Evolutionary conservation across 148 eudicot genomes (phyloP).

Genomic region (Nepenthes gracilis): DNA sequence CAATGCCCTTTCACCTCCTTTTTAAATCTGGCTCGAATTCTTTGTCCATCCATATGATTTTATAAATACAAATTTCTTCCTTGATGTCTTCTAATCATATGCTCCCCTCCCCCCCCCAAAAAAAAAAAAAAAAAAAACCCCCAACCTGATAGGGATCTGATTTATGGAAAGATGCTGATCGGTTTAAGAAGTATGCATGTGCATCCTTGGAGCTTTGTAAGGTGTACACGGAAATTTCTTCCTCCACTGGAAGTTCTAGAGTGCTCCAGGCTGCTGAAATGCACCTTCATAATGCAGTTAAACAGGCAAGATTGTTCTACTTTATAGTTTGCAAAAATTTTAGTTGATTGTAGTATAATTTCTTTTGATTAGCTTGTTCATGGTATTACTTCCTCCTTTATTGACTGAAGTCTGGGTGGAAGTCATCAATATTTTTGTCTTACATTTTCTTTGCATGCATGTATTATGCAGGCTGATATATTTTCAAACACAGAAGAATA

Average conservation of each 20-base stretch:
- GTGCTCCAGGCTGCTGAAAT: constrained; percentile 76
- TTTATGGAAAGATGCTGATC: constrained; percentile 65
- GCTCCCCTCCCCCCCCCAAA: too few species aligned
- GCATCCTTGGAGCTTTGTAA: constrained; percentile 89
- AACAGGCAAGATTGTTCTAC: constrained; percentile 42
- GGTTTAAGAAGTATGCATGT: constrained; percentile 69
- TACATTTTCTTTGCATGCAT: neutral
- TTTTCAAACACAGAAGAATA: constrained; percentile 62
- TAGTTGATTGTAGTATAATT: neutral
- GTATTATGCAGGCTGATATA: constrained; percentile 32
- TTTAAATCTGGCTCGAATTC: neutral
- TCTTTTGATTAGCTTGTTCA: neutral
- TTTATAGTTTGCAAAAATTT: neutral
- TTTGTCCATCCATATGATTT: neutral
- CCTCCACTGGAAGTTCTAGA: constrained; percentile 33
- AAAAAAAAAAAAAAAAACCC: too few species aligned
- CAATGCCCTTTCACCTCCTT: too few species aligned
- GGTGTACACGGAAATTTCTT: constrained; percentile 58
- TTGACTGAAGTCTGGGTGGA: neutral
- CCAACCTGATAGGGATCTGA: constrained; percentile 54
- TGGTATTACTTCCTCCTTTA: neutral
- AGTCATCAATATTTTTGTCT: neutral
- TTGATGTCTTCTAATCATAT: neutral
- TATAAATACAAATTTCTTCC: neutral
- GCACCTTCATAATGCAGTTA: constrained; percentile 75